Evolutionary conservation across 495 filamentous ascomycete genomes (phyloP), one percentile per base, ranked within the genome.

Genomic region (Podospora bellae-mahoneyi): DNA sequence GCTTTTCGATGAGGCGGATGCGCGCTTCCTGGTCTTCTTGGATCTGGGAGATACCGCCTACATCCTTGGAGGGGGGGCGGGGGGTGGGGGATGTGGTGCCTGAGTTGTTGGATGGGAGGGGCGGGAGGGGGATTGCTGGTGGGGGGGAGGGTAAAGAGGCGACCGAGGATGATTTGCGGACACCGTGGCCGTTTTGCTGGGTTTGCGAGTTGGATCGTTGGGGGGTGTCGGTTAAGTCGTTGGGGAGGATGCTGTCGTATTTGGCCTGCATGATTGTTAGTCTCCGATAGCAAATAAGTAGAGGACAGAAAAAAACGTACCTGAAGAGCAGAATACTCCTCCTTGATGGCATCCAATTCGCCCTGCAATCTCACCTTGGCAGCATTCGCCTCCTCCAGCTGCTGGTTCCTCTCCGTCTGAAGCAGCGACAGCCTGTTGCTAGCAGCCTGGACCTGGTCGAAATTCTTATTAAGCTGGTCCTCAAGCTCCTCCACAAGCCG

Each of bases 1-100:
- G 93, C 83, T 97, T 97, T 83, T 98, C 95, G 70, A 99, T 97
- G 27, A 93, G 94, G 60, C 90, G 89, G 75, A 99, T 96, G 60
- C 93, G 94, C 54, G 91, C 89, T 77, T 98, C 96, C 75, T 97
- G 93, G 70, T 99, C 95, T 71, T 98, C 94, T 74, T 92, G 88
- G 62, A 91, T 86, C 69, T 93, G 91, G 30, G 86, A 83, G 39
- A 60, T 61, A 60, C 84, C 82, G 62, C 86, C 88, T 66, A 94
- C 84, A 72, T 97, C 94, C 72, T 94, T 96, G 82, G 90, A 93
- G 18, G 88, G 83, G 66, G 92, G 92, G 6, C 92, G 89, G 58
- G 81, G 80, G 44, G 82, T 83, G 28, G 81, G 76, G 19, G 84
- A 82, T 55, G 80, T 75, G 44, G 82, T 71, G 79, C 63, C 68